Evolutionary conservation across 139 green algal genomes (phyloP), one percentile per base, ranked within the genome.

Genomic region (Parachlorella kessleri): DNA sequence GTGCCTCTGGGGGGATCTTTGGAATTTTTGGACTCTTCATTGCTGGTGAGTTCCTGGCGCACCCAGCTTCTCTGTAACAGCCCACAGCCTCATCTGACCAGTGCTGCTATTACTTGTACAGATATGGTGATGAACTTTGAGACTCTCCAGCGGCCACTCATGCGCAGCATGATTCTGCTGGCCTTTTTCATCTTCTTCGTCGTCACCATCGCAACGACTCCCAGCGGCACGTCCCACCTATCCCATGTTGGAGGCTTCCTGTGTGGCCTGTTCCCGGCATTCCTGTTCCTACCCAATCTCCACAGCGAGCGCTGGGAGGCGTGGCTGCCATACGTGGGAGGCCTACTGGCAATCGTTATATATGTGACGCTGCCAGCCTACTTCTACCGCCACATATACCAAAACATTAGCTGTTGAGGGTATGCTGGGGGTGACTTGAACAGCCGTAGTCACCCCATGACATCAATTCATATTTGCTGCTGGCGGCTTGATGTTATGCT

Each of bases 211-310:
- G 76, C 67, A 39, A 89, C 83, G 23, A 77, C 73, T 14, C 36
- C 75, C 26, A 71, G 53, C 1, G 82, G 79, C 42, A 87, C 76
- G 10, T 91, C 83, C 28, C 83, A 94, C 76, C 74, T 94, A 63
- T 88, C 81, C 26, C 91, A 95, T 75, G 68, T 95, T 18, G 91
- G 91, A 30, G 91, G 91, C 21, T 86, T 95, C 41, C 42, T 93
- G 26, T 88, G 78, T 39, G 91, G 91, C 63, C 79, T 95, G 32
- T 84, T 92, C 38, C 82, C 85, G 7, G 81, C 82, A 9, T 87
- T 95, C 69, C 68, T 91, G 37, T 88, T 95, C 39, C 82, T 95
- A 68, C 91, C 89, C 18, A 92, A 92, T 74, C 76, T 93, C 32
- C 82, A 82, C 9, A 79, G 77, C 30, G 75, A 87, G 65, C 82